Evolutionary conservation across 345 rosid species (phyloP), one percentile per base, ranked within the genome.

Genomic region (Clarkia xantiana): DNA sequence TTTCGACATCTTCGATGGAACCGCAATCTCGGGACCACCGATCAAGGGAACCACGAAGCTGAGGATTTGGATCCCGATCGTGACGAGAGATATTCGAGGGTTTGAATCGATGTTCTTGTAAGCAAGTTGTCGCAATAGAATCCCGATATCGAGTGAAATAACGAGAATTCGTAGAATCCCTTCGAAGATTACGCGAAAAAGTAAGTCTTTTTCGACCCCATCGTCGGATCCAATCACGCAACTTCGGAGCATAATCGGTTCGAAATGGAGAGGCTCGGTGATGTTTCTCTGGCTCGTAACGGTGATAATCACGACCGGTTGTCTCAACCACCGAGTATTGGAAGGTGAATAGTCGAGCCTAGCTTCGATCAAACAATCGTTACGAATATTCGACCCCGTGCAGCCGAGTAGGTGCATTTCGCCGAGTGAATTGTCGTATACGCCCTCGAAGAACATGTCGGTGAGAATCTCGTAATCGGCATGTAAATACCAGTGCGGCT

Each of bases 371-470:
- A 15, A 14, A 16, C 54, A 50, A 50, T 50, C 54, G 19, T 6
- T 22, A 22, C 5, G n/a, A n/a, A n/a, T n/a, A n/a, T n/a, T n/a
- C n/a, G n/a, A 29, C 36, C 6, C 7, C 9, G 36, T 45, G 64
- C 66, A 61, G 14, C 62, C 65, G 2, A 61, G 17, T 17, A 57
- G 47, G 45, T 47, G 23, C 71, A 57, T 66, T 23, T 67, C 45
- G 0, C 71, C 66, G 0, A 2, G 22, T 16, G 8, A 6, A 13
- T 49, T 39, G 10, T 61, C 56, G 6, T 67, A 67, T 8, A 67
- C 12, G 19, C 66, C 71, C 53, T 61, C 66, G 4, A 57, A 44
- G 59, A 55, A 55, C 17, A 55, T 10, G 13, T 19, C 13, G 11
- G 19, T 44, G 16, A 55, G 36, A 13, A 25, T 14, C 44, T 14